phyloP scores from a whole-genome alignment of 2,329 filamentous ascomycete species.

The Nemania serpens region DNA sequence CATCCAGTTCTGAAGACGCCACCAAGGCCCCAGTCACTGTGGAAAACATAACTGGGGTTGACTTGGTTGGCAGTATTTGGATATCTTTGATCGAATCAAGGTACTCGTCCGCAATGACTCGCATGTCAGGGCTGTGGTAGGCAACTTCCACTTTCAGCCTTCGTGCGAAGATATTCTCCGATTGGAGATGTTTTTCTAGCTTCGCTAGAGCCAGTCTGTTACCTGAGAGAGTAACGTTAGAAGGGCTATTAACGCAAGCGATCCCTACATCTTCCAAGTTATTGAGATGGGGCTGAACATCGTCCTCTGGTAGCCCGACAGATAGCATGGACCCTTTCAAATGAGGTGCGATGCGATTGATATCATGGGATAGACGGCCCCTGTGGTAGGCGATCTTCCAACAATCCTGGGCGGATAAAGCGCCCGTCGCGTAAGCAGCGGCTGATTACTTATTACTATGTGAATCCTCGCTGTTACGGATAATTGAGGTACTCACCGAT shows the following conservation, averaged over 20 bases:
- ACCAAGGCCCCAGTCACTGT: not conserved
- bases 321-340: conserved; percentile 4
- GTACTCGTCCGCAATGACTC: conserved; percentile 23
- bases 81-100: conserved; percentile 12
- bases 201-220: conserved; percentile 31
- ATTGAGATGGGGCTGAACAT: not conserved
- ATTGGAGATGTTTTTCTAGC: conserved; percentile 29
- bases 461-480: not conserved
- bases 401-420: not conserved
- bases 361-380: not conserved
- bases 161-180: conserved; percentile 34
- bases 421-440: conserved; percentile 5
- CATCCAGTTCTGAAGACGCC: not conserved
- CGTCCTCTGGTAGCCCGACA: not conserved
- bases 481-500: conserved; percentile 1
- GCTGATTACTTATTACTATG: not conserved
- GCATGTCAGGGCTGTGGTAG: conserved; percentile 45
- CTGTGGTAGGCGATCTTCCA: conserved; percentile 6
- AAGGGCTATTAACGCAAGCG: conserved; percentile 42
- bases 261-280: conserved; percentile 27
- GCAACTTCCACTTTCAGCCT: conserved; percentile 39
- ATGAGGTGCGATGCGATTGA: not conserved
- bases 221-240: conserved; percentile 42
- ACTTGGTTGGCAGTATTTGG: not conserved
- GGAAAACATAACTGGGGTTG: not conserved